phyloP scores from a whole-genome alignment of 2,329 filamentous ascomycete genomes.

The Fusarium sp. region DNA sequence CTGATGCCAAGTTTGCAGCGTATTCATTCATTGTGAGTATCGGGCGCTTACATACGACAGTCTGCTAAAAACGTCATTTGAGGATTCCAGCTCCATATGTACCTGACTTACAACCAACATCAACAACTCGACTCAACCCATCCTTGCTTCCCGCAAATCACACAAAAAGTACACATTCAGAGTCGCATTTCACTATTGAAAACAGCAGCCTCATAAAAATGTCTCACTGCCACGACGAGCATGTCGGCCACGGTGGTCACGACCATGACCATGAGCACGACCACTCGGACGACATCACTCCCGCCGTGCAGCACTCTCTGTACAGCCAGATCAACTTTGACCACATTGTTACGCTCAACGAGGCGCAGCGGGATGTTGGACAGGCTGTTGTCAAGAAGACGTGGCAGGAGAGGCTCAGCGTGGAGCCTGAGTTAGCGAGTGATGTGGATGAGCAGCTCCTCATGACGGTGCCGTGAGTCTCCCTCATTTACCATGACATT shows the following conservation, averaged over 20 bases:
- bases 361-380: slow-evolving; percentile 75
- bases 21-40: slow-evolving; percentile 21
- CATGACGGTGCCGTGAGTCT: slow-evolving; percentile 85
- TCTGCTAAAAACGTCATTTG: slow-evolving; percentile 38
- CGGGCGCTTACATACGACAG: slow-evolving; percentile 15
- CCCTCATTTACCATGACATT: not conserved
- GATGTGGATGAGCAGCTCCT: slow-evolving; percentile 94
- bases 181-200: not conserved
- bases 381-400: slow-evolving; percentile 87
- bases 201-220: slow-evolving; percentile 41
- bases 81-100: slow-evolving; percentile 13
- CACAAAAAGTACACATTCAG: not conserved
- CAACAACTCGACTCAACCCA: slow-evolving; percentile 7
- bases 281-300: slow-evolving; percentile 91
- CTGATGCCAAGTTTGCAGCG: not conserved
- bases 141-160: not conserved
- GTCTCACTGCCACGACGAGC: slow-evolving; percentile 65
- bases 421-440: slow-evolving; percentile 82
- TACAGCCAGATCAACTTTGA: slow-evolving; percentile 95
- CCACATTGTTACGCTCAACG: slow-evolving; percentile 86
- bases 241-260: slow-evolving; percentile 64
- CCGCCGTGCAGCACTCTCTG: slow-evolving; percentile 88
- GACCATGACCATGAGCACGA: slow-evolving; percentile 76
- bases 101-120: slow-evolving; percentile 39
- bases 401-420: slow-evolving; percentile 82